phyloP scores from a whole-genome alignment of 2,329 filamentous ascomycete species.

The Cladosporium phlei region DNA sequence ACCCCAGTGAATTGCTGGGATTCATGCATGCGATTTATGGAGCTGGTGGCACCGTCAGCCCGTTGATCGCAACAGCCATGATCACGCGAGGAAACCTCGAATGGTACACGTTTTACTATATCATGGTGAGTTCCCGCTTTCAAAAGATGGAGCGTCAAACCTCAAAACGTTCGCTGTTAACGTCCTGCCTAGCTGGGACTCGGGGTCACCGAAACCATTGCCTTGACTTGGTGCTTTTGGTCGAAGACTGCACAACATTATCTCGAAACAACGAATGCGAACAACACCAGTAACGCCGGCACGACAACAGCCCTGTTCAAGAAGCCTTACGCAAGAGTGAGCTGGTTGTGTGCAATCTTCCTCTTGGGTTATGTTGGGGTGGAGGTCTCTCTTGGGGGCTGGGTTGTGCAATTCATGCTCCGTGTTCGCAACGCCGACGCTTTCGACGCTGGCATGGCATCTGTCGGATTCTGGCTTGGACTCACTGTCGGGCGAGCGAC shows the following conservation, averaged over 20 bases:
- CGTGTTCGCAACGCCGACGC: conserved; percentile 62
- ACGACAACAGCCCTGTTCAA: conserved; percentile 48
- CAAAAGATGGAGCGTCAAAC: no score
- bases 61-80: conserved; percentile 68
- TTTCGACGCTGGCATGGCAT: conserved; percentile 69
- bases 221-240: conserved; percentile 52
- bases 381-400: conserved; percentile 72
- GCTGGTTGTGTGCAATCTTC: conserved; percentile 69
- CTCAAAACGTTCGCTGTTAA: no score
- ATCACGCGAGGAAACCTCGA: conserved; percentile 56
- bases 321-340: conserved; percentile 48
- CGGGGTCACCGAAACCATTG: conserved; percentile 53
- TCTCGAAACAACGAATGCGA: conserved; percentile 43
- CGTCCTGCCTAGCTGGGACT: no score
- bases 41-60: conserved; percentile 63
- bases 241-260: conserved; percentile 57
- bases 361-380: conserved; percentile 73
- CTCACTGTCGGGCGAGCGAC: conserved; percentile 69
- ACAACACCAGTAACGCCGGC: conserved; percentile 43
- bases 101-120: conserved; percentile 74
- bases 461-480: conserved; percentile 80
- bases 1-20: conserved; percentile 69
- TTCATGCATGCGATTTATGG: conserved; percentile 70
- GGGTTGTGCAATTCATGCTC: conserved; percentile 85
- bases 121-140: conserved; percentile 65